phyloP scores from a whole-genome alignment of 148 eudicot species.

The Suaeda aralocaspica region DNA sequence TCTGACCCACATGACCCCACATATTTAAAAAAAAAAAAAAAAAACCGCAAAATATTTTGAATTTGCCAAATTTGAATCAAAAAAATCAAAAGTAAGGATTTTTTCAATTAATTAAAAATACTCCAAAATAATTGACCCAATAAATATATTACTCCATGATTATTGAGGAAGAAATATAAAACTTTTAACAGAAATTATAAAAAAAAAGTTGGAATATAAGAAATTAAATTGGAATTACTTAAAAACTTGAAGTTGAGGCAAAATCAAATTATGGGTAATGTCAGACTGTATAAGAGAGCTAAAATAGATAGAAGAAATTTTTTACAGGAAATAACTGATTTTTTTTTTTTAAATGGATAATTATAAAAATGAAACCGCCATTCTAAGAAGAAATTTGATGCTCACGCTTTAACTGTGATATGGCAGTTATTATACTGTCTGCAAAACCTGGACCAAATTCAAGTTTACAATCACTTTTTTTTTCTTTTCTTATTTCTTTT shows the following conservation, averaged over 20 bases:
- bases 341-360: background rate
- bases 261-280: no score
- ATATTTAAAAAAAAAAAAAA: no score
- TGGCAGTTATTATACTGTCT: background rate
- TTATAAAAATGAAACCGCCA: conserved; percentile 3
- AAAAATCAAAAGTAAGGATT: no score
- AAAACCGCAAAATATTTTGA: conserved; percentile 1
- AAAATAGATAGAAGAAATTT: no score
- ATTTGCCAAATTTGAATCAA: background rate
- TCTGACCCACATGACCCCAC: conserved; percentile 15
- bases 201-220: background rate
- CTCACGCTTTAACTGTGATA: conserved; percentile 19
- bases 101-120: no score
- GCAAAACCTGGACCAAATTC: conserved; percentile 6
- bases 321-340: background rate
- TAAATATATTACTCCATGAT: no score
- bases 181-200: no score
- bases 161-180: no score
- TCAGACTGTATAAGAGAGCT: no score
- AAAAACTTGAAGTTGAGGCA: no score
- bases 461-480: background rate
- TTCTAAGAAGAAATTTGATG: background rate
- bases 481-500: background rate
- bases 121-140: no score
- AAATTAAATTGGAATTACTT: no score